Evolutionary conservation across 1,284 basidiomycete species (phyloP), one percentile per base, ranked within the genome.

Genomic region (Stereum hirsutum): DNA sequence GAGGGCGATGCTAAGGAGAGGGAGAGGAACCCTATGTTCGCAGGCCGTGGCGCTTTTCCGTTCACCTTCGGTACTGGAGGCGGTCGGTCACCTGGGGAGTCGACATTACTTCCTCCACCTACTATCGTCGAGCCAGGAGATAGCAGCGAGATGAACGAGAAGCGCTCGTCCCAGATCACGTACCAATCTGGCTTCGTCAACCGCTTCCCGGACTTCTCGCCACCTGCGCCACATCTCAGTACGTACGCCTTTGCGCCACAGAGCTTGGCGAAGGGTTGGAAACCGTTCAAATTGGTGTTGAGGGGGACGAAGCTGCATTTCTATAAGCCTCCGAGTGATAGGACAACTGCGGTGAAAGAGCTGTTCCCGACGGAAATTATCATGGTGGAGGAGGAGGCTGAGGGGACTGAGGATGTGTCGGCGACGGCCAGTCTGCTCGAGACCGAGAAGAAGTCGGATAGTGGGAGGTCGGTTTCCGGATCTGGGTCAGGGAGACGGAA

Each of bases 231-330:
- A 32, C 59, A 58, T 43, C 49, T 54, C n/a, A 54, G 60, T 28
- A 58, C 59, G 6, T 58, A 57, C 51, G 39, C 60, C 54, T 41
- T 56, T 55, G 52, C 37, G 48, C 21, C 53, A 50, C 12, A 54
- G 10, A 46, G 64, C 2, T 59, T 76, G 3, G 59, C 72, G 0
- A 87, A 82, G 55, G 77, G 75, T 0, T 90, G 89, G 86, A 91
- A 90, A 57, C 75, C 85, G 5, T 88, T 76, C 64, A 89, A 89
- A 61, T 69, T 82, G 30, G 79, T 88, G 48, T 62, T 91, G 15
- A 83, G 86, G 53, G 88, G 87, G 3, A 77, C 81, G 11, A 90
- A 90, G 57, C 53, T 91, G 41, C 81, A 84, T 57, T 84, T 90
- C 52, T 89, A 85, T 57, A 90, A 91, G 54, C 77, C 84, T 0